Percentiles rank a stretch among this genome's conserved stretches.
Evolutionary conservation across 2,329 filamentous ascomycete genomes (phyloP).

Genomic region (Xylaria sp.): DNA sequence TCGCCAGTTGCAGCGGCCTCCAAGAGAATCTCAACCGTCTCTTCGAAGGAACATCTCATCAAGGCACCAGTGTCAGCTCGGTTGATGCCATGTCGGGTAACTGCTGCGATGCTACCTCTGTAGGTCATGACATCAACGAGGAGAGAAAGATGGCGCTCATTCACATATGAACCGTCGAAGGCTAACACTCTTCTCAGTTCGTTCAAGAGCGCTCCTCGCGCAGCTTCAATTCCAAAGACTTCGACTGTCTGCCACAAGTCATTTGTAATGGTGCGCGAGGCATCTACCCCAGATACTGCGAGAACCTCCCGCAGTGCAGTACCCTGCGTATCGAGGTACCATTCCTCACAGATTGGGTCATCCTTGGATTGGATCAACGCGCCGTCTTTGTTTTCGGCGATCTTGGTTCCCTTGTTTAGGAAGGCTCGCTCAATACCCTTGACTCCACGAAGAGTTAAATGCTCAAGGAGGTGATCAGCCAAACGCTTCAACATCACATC

Average conservation of each 20-base stretch:
- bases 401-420: constrained; percentile 77
- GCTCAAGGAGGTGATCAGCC: constrained; percentile 88
- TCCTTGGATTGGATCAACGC: constrained; percentile 74
- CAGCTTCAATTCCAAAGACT: constrained; percentile 95
- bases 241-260: constrained; percentile 93
- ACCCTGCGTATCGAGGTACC: constrained; percentile 94
- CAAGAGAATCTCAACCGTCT: constrained; percentile 96
- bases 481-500: constrained; percentile 92
- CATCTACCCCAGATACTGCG: constrained; percentile 84
- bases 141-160: constrained; percentile 93
- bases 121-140: constrained; percentile 98
- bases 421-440: constrained; percentile 88
- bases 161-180: constrained; percentile 99
- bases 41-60: constrained; percentile 99
- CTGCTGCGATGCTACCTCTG: constrained; percentile 88
- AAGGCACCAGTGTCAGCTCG: constrained; percentile 95
- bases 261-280: constrained; percentile 87
- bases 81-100: constrained; percentile 98
- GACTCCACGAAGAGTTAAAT: constrained; percentile 88
- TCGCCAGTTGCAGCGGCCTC: constrained; percentile 95
- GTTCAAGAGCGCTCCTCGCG: constrained; percentile 80
- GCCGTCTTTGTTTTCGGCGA: constrained; percentile 70
- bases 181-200: constrained; percentile 92
- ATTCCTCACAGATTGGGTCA: constrained; percentile 79
- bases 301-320: constrained; percentile 84